Percentiles rank a stretch among this genome's conserved stretches.
phyloP scores from a whole-genome alignment of 148 eudicot genomes.

The Vaccinium vitisidaea region DNA sequence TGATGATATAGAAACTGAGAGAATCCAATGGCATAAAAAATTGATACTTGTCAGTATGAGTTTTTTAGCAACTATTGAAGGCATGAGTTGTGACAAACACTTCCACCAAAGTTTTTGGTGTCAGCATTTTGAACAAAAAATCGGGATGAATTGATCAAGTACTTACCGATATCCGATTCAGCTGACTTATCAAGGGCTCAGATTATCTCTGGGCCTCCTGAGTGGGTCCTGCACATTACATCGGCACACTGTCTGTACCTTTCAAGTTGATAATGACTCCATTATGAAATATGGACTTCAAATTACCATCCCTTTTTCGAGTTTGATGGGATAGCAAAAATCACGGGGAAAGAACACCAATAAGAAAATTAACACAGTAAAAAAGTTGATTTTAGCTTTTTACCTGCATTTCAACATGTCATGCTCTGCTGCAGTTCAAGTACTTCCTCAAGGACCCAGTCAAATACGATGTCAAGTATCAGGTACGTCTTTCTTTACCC shows the following conservation, averaged over 20 bases:
- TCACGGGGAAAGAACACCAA: neutral
- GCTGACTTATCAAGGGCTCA: neutral
- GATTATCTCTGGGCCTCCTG: too few relatives aligned
- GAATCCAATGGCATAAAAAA: neutral
- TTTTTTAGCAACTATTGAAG: neutral
- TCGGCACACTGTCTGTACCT: too few relatives aligned
- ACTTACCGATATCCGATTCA: neutral
- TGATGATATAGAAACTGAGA: neutral
- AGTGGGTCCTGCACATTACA: too few relatives aligned
- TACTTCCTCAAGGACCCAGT: constrained; percentile 91
- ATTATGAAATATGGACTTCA: neutral
- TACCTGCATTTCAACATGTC: neutral
- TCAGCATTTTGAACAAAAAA: neutral
- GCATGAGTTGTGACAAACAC: neutral
- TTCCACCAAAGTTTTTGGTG: neutral
- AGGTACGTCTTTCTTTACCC: constrained; percentile 41
- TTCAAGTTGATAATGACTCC: neutral
- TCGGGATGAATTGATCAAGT: neutral
- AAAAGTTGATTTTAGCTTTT: neutral
- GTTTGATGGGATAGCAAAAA: neutral
- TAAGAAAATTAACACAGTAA: neutral
- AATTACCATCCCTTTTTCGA: neutral
- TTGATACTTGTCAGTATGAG: neutral
- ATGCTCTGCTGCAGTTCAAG: constrained; percentile 52
- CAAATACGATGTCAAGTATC: constrained; percentile 92